Conservation (phyloP, 2,329 filamentous ascomycete species). For the Davidsoniella virescens region DNA sequence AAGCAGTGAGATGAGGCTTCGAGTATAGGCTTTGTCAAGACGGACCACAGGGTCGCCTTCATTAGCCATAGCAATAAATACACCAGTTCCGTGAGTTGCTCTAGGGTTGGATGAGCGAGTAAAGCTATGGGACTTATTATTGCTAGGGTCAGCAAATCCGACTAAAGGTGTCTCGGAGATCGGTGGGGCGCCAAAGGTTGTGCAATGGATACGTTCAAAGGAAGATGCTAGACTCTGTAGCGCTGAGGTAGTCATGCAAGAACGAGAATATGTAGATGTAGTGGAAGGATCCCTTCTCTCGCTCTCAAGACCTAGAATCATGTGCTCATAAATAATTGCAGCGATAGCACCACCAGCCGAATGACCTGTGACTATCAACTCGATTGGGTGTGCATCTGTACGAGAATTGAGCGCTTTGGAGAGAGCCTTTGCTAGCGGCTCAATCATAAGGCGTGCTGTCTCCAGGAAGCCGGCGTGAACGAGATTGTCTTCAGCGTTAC, state of each 20-base stretch:
- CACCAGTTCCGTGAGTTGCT: constrained; percentile 16
- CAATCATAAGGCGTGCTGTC: constrained; percentile 59
- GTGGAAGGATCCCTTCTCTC: too few species aligned
- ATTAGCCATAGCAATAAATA: constrained; percentile 70
- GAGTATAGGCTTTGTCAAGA: constrained; percentile 62
- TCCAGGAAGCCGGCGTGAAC: constrained; percentile 70
- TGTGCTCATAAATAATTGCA: constrained; percentile 63
- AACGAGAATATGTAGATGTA: too few species aligned
- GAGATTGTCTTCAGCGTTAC: constrained; percentile 37
- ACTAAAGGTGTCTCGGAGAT: constrained; percentile 47
- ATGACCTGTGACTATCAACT: constrained; percentile 70
- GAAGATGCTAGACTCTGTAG: constrained; percentile 49
- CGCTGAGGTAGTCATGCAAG: constrained; percentile 21
- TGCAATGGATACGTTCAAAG: constrained; percentile 68
- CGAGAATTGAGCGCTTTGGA: constrained; percentile 46
- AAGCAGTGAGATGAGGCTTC: constrained; percentile 55
- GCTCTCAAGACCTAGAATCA: constrained; percentile 39
- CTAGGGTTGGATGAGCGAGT: constrained; percentile 24
- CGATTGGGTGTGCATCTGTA: constrained; percentile 34
- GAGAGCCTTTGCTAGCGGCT: constrained; percentile 41
- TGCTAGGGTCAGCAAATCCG: constrained; percentile 21
- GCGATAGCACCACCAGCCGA: constrained; percentile 76
- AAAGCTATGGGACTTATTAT: constrained; percentile 24
- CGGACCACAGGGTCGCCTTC: constrained; percentile 70
- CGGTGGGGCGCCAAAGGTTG: constrained; percentile 74